Base-by-base conservation (phyloP, 192 early-diverging fungal species). In the Coemansia javaensis region DNA sequence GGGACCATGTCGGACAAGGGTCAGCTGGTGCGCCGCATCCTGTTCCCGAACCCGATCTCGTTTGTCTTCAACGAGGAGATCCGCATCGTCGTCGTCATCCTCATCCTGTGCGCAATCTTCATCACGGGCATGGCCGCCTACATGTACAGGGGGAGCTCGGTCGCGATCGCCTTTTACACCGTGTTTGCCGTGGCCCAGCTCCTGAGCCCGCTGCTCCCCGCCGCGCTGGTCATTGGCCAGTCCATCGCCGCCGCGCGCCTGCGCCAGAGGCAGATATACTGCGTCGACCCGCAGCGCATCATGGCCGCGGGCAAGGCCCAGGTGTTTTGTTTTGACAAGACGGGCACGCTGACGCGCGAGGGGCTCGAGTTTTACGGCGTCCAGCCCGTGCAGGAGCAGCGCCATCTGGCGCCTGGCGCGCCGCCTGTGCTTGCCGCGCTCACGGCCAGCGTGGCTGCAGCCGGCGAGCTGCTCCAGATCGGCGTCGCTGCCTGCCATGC, bases 61-160 rank as follows among this genome's bases (percentile, higher is more conserved):
- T 88, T 88, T 58, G 73, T 86, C 14, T 88, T 88, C 52, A 57
- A 77, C 51, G 86, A 88, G 66, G 84, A 88, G 40, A 66, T 88
- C 34, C 82, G 82, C 34, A 58, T 88, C 7, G 86, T 86, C 1
- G 54, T 80, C 30, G 44, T 24, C 39, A 66, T 80, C 14, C 48
- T 80, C 5, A 15, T 75, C 1, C 38, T 64, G 4, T 77, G 66
- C 41, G 65, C 63, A 0, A 15, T 77, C 1, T 39, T 78, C 17
- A 41, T 78, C 34, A 44, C 78, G 44, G 66, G 23, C 17, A 48
- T 78, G 46, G 76, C 67, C 0, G 42, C 61, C 5, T 76, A 59
- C 45, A 59, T 73, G 42, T 44, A 70, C 47, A 34, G 56, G 36
- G 61, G 67, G 30, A 66, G 54, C 16, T 63, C 68, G 24, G 68